These are phyloP conservation scores for Pelagomonas calceolata DNA, from an alignment of 108 stramenopile species.

Conservation along the genomic window DNA sequence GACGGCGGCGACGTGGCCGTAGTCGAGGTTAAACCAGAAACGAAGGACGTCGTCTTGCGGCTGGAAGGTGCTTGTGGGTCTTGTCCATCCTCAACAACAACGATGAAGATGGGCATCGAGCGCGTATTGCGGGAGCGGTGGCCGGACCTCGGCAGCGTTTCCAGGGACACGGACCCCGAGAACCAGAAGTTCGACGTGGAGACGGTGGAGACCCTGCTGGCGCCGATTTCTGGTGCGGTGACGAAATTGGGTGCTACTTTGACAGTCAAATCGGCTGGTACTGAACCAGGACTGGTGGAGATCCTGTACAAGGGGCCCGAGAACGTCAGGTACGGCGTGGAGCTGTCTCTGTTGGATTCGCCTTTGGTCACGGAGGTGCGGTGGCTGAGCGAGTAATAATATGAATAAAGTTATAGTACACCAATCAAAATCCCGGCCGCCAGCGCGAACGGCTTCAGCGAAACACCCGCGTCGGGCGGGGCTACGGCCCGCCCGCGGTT, in stretches of 20 bases:
- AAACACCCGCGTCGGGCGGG: too few relatives aligned
- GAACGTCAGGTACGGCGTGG: constrained; percentile 28
- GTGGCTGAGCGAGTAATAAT: too few relatives aligned
- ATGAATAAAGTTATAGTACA: too few relatives aligned
- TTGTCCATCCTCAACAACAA: constrained; percentile 74
- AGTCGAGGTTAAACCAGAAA: constrained; percentile 55
- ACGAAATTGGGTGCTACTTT: constrained; percentile 67
- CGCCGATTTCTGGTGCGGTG: constrained; percentile 58
- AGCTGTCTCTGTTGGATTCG: too few relatives aligned
- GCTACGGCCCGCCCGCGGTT: too few relatives aligned
- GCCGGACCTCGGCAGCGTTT: constrained; percentile 56
- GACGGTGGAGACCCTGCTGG: constrained; percentile 53
- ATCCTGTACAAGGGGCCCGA: constrained; percentile 58
- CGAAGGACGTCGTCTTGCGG: constrained; percentile 54
- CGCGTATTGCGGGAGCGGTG: constrained; percentile 79
- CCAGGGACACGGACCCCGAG: constrained; percentile 46
- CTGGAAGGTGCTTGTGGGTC: constrained; percentile 87
- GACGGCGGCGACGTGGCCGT: constrained; percentile 92
- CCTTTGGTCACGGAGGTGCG: too few relatives aligned
- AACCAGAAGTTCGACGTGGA: constrained; percentile 43
- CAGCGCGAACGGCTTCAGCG: too few relatives aligned
- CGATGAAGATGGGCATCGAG: constrained; percentile 98
- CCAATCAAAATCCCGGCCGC: too few relatives aligned
- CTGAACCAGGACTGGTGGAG: constrained; percentile 53
- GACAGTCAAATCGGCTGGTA: constrained; percentile 49